phyloP scores from a whole-genome alignment of 768 basidiomycete genomes.

The Tylopilus sp. region DNA sequence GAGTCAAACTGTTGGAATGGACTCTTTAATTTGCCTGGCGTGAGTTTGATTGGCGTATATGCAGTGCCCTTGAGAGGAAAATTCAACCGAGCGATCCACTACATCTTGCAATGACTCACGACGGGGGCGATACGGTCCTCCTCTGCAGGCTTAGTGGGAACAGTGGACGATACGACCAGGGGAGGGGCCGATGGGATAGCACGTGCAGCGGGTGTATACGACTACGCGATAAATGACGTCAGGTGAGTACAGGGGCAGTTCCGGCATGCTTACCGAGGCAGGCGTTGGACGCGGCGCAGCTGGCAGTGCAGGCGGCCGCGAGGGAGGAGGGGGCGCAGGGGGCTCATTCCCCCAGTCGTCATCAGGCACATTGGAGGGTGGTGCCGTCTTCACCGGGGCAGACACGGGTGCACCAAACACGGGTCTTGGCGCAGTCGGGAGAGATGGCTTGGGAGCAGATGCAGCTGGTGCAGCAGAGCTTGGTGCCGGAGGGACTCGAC shows the following conservation, averaged over 20 bases:
- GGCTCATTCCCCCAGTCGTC: constrained; percentile 63
- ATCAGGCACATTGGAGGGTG: constrained; percentile 41
- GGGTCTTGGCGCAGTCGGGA: constrained; percentile 44
- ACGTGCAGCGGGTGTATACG: constrained; percentile 25
- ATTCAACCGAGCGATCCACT: neutral
- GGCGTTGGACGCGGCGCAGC: constrained; percentile 39
- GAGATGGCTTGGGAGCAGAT: constrained; percentile 28
- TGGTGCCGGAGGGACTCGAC: constrained; percentile 40
- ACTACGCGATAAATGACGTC: constrained; percentile 7
- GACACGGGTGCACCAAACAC: constrained; percentile 43
- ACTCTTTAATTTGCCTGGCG: constrained; percentile 86
- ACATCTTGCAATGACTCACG: constrained; percentile 24
- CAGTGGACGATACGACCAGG: constrained; percentile 42
- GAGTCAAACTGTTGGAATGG: constrained; percentile 67
- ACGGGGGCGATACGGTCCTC: constrained; percentile 85
- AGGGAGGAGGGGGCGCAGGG: constrained; percentile 38
- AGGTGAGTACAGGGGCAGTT: neutral
- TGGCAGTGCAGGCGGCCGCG: constrained; percentile 47
- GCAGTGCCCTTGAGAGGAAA: constrained; percentile 55
- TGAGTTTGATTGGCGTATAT: constrained; percentile 84
- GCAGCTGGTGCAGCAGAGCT: neutral
- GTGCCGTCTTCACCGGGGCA: constrained; percentile 39
- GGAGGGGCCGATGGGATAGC: constrained; percentile 33
- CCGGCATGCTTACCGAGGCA: constrained; percentile 32
- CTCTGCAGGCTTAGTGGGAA: constrained; percentile 63